Evolutionary conservation across 1,284 basidiomycete species (phyloP).

Genomic region (Cryptococcus sp.): DNA sequence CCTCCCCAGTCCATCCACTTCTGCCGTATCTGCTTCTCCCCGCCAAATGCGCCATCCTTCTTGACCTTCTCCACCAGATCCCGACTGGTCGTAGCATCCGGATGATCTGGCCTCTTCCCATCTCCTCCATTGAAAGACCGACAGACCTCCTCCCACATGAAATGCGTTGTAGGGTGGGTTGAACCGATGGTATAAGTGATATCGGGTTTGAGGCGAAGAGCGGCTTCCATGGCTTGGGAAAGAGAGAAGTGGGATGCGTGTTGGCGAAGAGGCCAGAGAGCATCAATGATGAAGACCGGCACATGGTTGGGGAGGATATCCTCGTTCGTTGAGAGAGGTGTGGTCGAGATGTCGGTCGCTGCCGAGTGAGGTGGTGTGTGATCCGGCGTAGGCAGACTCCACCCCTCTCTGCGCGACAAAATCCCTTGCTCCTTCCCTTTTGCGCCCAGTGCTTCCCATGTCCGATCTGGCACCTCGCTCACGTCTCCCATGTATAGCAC

Average conservation of each 20-base stretch:
- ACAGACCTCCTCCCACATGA: slow-evolving; percentile 43
- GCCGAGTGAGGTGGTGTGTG: neutral
- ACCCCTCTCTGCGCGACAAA: no score
- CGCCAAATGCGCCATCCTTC: slow-evolving; percentile 7
- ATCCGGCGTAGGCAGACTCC: neutral
- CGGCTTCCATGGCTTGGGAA: slow-evolving; percentile 34
- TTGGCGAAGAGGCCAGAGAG: slow-evolving; percentile 34
- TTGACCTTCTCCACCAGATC: slow-evolving; percentile 1
- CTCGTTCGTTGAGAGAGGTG: neutral
- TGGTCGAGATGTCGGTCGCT: neutral
- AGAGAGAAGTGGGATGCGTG: slow-evolving; percentile 44
- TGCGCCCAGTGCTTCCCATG: slow-evolving; percentile 1
- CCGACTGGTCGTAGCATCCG: slow-evolving; percentile 4
- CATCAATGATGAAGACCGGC: slow-evolving; percentile 42
- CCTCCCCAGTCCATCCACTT: slow-evolving; percentile 9
- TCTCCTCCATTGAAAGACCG: slow-evolving; percentile 1
- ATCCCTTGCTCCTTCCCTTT: neutral
- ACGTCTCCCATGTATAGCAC: slow-evolving; percentile 33
- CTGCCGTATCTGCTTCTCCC: slow-evolving; percentile 5
- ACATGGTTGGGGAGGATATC: slow-evolving; percentile 5
- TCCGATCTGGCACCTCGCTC: slow-evolving; percentile 17
- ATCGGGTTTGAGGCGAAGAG: slow-evolving; percentile 30
- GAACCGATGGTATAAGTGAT: slow-evolving; percentile 44
- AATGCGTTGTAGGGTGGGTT: slow-evolving; percentile 45
- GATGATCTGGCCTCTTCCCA: slow-evolving; percentile 3